phyloP scores from a whole-genome alignment of 331 rosid genomes.

The Rhamnella rubrinervis region DNA sequence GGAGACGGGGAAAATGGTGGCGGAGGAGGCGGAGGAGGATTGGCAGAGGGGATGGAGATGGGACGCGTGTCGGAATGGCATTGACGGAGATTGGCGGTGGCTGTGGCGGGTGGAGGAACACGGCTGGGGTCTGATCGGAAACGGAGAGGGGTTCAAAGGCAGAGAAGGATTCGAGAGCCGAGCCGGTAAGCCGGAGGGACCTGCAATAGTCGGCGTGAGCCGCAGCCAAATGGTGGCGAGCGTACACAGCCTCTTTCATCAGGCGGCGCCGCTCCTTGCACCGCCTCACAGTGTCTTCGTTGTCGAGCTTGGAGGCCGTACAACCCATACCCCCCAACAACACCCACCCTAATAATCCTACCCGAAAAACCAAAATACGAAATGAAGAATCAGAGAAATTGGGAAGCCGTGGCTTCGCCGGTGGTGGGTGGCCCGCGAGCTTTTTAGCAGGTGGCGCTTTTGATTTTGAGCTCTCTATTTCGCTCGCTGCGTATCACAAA shows the following conservation, averaged over 20 bases:
- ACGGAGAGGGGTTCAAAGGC: conserved; percentile 70
- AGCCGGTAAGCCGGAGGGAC: conserved; percentile 83
- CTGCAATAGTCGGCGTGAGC: conserved; percentile 96
- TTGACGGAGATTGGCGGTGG: conserved; percentile 10
- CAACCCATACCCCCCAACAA: conserved; percentile 54
- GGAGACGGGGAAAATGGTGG: conserved; percentile 44
- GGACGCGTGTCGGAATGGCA: conserved; percentile 32
- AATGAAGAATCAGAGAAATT: background rate
- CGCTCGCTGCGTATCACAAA: too few species aligned
- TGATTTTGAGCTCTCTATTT: background rate
- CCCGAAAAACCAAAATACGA: background rate
- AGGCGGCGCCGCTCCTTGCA: conserved; percentile 96
- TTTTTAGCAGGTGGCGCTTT: background rate
- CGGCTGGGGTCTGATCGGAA: conserved; percentile 80
- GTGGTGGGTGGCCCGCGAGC: conserved; percentile 15
- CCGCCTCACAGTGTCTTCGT: conserved; percentile 91
- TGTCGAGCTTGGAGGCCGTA: conserved; percentile 81
- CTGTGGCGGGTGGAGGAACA: conserved; percentile 48
- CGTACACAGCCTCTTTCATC: conserved; percentile 75
- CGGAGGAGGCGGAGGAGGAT: conserved; percentile 42
- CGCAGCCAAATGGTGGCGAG: conserved; percentile 90
- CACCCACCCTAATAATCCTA: background rate
- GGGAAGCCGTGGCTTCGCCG: background rate
- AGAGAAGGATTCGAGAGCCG: conserved; percentile 74
- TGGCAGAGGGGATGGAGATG: conserved; percentile 48